Base-by-base conservation (phyloP, 2,329 filamentous ascomycete species). In the Sclerotinia glacialis region DNA sequence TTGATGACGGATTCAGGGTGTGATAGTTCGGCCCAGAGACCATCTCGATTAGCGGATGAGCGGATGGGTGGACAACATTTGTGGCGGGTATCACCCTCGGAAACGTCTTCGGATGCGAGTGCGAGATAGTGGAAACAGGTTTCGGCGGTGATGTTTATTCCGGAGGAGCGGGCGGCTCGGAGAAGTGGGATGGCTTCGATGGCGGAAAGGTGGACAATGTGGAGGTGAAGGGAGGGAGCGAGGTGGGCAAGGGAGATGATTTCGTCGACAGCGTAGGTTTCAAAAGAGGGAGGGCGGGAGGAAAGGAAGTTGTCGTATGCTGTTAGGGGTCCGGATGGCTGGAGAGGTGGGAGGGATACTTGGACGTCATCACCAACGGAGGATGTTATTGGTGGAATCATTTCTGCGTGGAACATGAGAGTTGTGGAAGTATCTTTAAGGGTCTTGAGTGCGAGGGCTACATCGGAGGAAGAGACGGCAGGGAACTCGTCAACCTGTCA, bases 401-500 rank as follows among this genome's bases (percentile, higher is more conserved):
- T 98, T 79, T 99, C 95, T 66, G 95, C 95, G 76, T 99, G 95
- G 81, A 99, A 99, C 94, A 99, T 98, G 73, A 98, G 87, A 0
- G 93, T 96, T 2, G 95, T 98, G 23, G 92, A 85, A 64, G 89
- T 85, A 72, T 92, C 87, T 68, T 91, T 90, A 69, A 99, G 85
- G 56, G 89, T 91, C 40, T 82, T 81, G 85, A 99, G 93, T 53
- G 91, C 93, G 49, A 90, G 84, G 1, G 85, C 82, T 67, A 98
- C 90, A 77, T 98, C 95, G 18, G 79, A 78, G 1, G 91, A 84
- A 0, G 90, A 90, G n/a, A 98, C 89, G 34, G 93, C 92, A 0
- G 95, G 95, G 77, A 99, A 99, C 76, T 99, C 95, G 54, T 97
- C 92, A 54, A 97, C 91, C 91, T 94, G 3, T 40, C 40, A 26